A percentile compares a stretch with the other conserved stretches of the same genome.
Evolutionary conservation across 805 yeast genomes (phyloP).

Genomic region (Ogataea trehaloabstinens): DNA sequence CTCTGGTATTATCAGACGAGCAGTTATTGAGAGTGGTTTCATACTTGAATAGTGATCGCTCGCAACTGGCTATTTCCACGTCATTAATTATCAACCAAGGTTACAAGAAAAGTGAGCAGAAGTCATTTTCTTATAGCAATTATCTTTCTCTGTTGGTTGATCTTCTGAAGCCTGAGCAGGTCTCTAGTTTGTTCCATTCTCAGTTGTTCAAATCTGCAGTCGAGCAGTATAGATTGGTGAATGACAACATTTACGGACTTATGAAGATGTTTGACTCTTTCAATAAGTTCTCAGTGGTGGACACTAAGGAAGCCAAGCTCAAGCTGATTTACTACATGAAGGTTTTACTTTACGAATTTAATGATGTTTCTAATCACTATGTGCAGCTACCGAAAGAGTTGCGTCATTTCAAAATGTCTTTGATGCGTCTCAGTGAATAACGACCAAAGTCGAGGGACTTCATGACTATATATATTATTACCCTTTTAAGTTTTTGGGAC

Average conservation of each 20-base stretch:
- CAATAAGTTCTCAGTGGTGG: conserved; percentile 1
- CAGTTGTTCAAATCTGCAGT: conserved; percentile 28
- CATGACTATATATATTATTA: too few species aligned
- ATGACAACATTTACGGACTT: conserved; percentile 35
- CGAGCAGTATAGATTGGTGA: conserved; percentile 33
- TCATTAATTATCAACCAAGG: conserved; percentile 32
- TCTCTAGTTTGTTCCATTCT: conserved; percentile 18
- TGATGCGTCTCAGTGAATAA: conserved; percentile 5
- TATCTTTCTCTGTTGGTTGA: conserved; percentile 32
- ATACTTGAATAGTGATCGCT: conserved; percentile 21
- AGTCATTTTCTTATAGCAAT: conserved; percentile 23
- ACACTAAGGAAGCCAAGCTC: conserved; percentile 11
- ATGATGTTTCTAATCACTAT: conserved; percentile 35
- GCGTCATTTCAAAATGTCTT: conserved; percentile 22
- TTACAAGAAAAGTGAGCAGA: conserved; percentile 19
- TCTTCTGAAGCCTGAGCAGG: conserved; percentile 20
- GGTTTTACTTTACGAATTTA: conserved; percentile 32
- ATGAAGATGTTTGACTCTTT: conserved; percentile 25
- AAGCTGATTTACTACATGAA: conserved; percentile 29
- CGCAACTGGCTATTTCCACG: conserved; percentile 19
- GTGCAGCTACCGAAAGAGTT: conserved; percentile 33
- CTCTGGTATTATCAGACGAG: conserved; percentile 23
- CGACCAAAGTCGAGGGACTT: conserved; percentile 1
- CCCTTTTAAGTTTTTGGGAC: too few species aligned
- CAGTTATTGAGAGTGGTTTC: conserved; percentile 23